Base-by-base conservation (phyloP, 257 asterid species). In the Nicotiana tabacum region DNA sequence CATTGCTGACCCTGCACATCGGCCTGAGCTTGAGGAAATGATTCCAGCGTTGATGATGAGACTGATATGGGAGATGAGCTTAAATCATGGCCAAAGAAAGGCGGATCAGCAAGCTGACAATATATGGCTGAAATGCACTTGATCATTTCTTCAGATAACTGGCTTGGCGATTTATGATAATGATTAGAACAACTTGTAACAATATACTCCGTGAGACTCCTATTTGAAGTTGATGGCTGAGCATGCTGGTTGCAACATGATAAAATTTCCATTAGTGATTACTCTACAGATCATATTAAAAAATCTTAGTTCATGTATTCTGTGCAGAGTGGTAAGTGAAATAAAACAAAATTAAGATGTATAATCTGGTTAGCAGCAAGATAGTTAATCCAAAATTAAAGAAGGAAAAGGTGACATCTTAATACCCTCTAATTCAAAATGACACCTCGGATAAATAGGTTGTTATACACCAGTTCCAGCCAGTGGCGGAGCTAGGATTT, bases 141-240 rank as follows among this genome's bases (percentile, higher is more conserved):
- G 86, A 94, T 88, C 94, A 96, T 96, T 92, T 94, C 98, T 89
- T 93, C 99, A 0, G 98, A 94, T 3, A 96, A 85, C 84, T 82
- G 80, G 78, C 91, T 93, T 21, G 97, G 94, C 3, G 89, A 87
- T 77, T 91, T 90, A n/a, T 76, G 66, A 81, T 81, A 83, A 51
- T 62, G 84, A 78, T 87, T 86, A 43, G 84, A 89, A 82, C 85
- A 65, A 83, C 81, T 69, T 21, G 84, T 76, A 68, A 89, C 83
- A 8, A 83, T 84, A 78, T 85, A 85, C 80, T 85, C 93, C 1
- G 77, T 88, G 48, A 64, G 79, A 85, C 87, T 80, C 72, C 72
- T 83, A 32, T 83, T 85, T 15, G 92, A 88, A 27, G 83, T 37
- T 3, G 88, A 82, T n/a, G 84, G 88, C 35, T 88, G 87, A 24